Evolutionary conservation across 805 yeast species (phyloP).

Genomic region (Suhomyces faveliae): DNA sequence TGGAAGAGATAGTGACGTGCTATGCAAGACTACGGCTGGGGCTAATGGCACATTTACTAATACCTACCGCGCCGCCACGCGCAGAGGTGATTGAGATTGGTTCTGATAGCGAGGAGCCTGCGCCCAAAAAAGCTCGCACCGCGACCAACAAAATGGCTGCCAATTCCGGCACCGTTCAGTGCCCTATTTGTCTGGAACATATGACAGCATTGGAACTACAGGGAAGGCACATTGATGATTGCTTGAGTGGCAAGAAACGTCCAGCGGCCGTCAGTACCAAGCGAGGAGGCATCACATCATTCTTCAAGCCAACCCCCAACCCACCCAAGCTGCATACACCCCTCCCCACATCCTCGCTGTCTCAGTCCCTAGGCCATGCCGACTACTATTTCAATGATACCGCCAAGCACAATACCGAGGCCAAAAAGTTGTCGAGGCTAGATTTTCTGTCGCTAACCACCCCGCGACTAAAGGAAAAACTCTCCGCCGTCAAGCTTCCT

Average conservation of each 20-base stretch:
- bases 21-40: slow-evolving; percentile 43
- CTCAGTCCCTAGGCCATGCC: slow-evolving; percentile 18
- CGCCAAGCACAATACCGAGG: slow-evolving; percentile 23
- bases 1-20: slow-evolving; percentile 70
- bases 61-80: slow-evolving; percentile 1
- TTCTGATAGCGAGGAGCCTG: slow-evolving; percentile 9
- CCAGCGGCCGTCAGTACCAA: neutral
- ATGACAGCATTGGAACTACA: slow-evolving; percentile 59
- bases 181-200: slow-evolving; percentile 64
- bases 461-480: slow-evolving; percentile 58
- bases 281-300: slow-evolving; percentile 25
- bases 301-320: slow-evolving; percentile 26
- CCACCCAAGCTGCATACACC: slow-evolving; percentile 3
- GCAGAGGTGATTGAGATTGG: slow-evolving; percentile 16
- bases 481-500: slow-evolving; percentile 54
- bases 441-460: slow-evolving; percentile 61
- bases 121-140: slow-evolving; percentile 4
- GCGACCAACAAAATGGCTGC: slow-evolving; percentile 17
- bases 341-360: neutral
- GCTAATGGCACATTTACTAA: slow-evolving; percentile 15
- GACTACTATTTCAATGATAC: slow-evolving; percentile 33
- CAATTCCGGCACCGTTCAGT: slow-evolving; percentile 39
- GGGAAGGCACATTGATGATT: slow-evolving; percentile 58
- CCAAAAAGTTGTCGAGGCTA: slow-evolving; percentile 55
- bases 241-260: slow-evolving; percentile 40